Percentiles rank a stretch among this genome's conserved stretches.
Evolutionary conservation across 306 rosid genomes (phyloP).

Genomic region (Begonia peltatifolia): DNA sequence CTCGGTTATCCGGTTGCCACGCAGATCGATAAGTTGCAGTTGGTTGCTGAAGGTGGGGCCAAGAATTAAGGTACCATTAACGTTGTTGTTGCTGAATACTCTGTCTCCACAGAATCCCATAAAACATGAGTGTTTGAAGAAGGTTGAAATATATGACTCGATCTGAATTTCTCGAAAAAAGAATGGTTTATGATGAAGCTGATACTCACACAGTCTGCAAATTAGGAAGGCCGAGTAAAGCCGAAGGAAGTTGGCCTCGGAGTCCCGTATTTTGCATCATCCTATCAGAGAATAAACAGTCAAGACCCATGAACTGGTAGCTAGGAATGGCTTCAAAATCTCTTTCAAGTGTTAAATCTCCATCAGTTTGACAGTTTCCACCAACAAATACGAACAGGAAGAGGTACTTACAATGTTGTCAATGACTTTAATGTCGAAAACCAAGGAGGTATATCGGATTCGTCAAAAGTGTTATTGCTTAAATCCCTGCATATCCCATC

Average conservation of each 20-base stretch:
- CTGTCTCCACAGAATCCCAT: slow-evolving; percentile 5
- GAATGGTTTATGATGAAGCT: neutral
- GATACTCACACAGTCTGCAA: slow-evolving; percentile 47
- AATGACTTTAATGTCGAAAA: slow-evolving; percentile 3
- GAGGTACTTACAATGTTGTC: slow-evolving; percentile 3
- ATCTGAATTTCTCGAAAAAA: neutral
- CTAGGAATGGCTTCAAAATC: too few species aligned
- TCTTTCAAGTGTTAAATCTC: too few species aligned
- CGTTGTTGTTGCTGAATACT: slow-evolving; percentile 15
- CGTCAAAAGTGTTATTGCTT: slow-evolving; percentile 4
- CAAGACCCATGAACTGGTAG: too few species aligned
- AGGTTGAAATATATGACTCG: neutral
- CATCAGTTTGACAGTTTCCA: too few species aligned
- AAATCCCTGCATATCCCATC: slow-evolving; percentile 1
- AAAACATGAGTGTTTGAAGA: neutral
- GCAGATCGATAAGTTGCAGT: slow-evolving; percentile 13
- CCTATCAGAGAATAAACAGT: slow-evolving; percentile 16
- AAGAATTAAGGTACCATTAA: slow-evolving; percentile 17
- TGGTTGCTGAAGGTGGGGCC: slow-evolving; percentile 1
- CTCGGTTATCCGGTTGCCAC: slow-evolving; percentile 6
- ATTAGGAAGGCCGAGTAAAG: slow-evolving; percentile 27
- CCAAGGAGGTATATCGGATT: neutral
- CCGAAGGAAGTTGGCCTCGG: slow-evolving; percentile 30
- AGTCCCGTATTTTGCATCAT: slow-evolving; percentile 32
- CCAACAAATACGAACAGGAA: too few species aligned